A percentile compares a stretch with the other conserved stretches of the same genome.
phyloP scores from a whole-genome alignment of 805 yeast species.

The Wickerhamiella spandovensis region DNA sequence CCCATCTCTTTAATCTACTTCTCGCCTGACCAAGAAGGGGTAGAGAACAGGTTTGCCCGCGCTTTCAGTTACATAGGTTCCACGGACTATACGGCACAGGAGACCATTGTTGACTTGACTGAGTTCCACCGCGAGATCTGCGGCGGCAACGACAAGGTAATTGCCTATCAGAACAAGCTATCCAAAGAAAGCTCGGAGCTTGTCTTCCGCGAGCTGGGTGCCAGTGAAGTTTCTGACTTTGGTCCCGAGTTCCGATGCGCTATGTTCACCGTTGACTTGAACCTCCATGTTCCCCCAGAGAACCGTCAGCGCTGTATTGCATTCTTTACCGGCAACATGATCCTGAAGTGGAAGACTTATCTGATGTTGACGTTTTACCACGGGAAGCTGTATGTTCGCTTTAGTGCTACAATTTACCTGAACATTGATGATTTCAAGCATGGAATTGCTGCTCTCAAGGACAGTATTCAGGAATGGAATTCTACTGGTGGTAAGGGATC shows the following conservation, averaged over 20 bases:
- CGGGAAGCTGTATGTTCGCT: slow-evolving; percentile 33
- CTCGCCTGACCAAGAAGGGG: slow-evolving; percentile 17
- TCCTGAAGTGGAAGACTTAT: too few relatives aligned
- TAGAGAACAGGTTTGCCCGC: background rate
- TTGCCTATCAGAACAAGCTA: slow-evolving; percentile 33
- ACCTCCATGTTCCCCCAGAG: slow-evolving; percentile 15
- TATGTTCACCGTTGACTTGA: slow-evolving; percentile 34
- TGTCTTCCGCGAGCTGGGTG: slow-evolving; percentile 31
- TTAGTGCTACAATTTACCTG: slow-evolving; percentile 48
- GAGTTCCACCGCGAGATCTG: slow-evolving; percentile 34
- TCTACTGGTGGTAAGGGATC: too few relatives aligned
- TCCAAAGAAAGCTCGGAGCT: slow-evolving; percentile 32
- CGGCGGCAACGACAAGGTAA: slow-evolving; percentile 46
- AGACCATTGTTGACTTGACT: slow-evolving; percentile 35
- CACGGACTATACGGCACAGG: slow-evolving; percentile 31
- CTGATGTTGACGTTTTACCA: slow-evolving; percentile 30
- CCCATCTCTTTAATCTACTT: slow-evolving; percentile 43
- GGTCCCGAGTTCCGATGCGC: slow-evolving; percentile 28
- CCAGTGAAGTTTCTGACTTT: slow-evolving; percentile 27
- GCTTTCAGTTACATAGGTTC: slow-evolving; percentile 40
- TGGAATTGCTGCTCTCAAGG: too few relatives aligned
- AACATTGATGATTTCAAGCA: slow-evolving; percentile 41
- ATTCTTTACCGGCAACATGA: too few relatives aligned
- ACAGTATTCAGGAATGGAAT: too few relatives aligned
- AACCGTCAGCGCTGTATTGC: too few relatives aligned